Base-by-base conservation (phyloP, 768 basidiomycete species). In the Agaricus blazei region DNA sequence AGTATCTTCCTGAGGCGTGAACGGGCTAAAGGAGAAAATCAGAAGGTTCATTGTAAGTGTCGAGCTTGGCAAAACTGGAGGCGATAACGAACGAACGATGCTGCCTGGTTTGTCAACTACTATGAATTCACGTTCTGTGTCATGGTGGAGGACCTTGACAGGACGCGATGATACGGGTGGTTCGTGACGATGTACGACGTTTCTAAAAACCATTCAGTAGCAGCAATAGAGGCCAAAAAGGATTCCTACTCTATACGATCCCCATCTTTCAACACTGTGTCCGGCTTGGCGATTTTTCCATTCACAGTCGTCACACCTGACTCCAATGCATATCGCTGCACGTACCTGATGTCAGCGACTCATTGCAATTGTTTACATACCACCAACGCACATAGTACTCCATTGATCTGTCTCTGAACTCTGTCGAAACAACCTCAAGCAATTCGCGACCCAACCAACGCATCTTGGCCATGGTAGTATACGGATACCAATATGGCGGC, bases 41-140 rank as follows among this genome's bases (percentile, higher is more conserved):
- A 14, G 31, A 46, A 9, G 24, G 26, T 14, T 31, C 42, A 41
- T 42, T 23, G 58, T 60, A 44, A 59, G 60, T 61, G 42, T 31
- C 44, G 51, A 37, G 41, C 34, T 40, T 48, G 37, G 41, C 23
- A 27, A 27, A 34, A 15, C 23, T 15, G 48, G 44, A 49, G n/a
- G n/a, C 43, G 49, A 51, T 44, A 60, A 63, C 58, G 65, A 60
- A 83, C 94, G 71, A 68, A 97, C 95, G 66, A 98, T 92, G 67
- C 90, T 90, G 34, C 96, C 96, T 2, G 96, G 96, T 75, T 99
- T 99, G 65, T 98, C 88, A 28, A 99, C 88, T 12, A 98, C 89
- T 36, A 98, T 82, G 58, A 96, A 93, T 59, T 87, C 80, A 24
- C 86, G 83, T 60, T 90, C 83, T 12, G 75, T 75, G 66, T 98